Evolutionary conservation across 495 filamentous ascomycete species (phyloP), one percentile per base, ranked within the genome.

Genomic region (Pyronema omphalodes): DNA sequence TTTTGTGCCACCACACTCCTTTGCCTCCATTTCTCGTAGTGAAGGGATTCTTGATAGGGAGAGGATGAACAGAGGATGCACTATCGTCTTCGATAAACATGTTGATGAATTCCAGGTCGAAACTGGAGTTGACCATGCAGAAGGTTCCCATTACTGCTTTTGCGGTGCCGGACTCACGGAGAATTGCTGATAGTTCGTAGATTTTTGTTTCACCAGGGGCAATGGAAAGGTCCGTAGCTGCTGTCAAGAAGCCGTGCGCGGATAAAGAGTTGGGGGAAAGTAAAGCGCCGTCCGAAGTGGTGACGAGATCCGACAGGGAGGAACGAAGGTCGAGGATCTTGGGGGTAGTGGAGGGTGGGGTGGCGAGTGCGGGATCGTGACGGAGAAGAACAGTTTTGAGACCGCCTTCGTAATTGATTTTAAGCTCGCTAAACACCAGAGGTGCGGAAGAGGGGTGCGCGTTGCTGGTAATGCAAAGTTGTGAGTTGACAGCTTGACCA

Each of bases 131-230:
- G 33, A 76, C 70, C 7, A 93, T 60, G 12, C 70, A 67, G 49
- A 91, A 67, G 15, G 74, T 79, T 9, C 84, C 73, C 1, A 74
- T 81, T 9, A 78, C 71, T 11, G 83, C 78, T 47, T 71, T 75
- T 0, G 81, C 78, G 48, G 86, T 77, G 6, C 84, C 89, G 11
- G 88, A 79, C 67, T 95, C 89, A 39, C 86, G 76, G 4, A 89
- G 76, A 14, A 79, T 77, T 44, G 81, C 74, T 3, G 77, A 75
- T 52, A 95, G 72, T 59, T 80, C 76, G 56, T 83, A 84, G 3
- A 88, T 72, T 53, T 79, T 80, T 0, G 74, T 81, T 49, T 82
- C 74, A 2, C 77, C 80, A 15, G 89, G 78, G 0, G 69, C 63
- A 51, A 98, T 68, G 0, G 74, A 78, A 52, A 98, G 67, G 60